Base-by-base conservation (phyloP, 768 basidiomycete genomes). In the Russula sp. region DNA sequence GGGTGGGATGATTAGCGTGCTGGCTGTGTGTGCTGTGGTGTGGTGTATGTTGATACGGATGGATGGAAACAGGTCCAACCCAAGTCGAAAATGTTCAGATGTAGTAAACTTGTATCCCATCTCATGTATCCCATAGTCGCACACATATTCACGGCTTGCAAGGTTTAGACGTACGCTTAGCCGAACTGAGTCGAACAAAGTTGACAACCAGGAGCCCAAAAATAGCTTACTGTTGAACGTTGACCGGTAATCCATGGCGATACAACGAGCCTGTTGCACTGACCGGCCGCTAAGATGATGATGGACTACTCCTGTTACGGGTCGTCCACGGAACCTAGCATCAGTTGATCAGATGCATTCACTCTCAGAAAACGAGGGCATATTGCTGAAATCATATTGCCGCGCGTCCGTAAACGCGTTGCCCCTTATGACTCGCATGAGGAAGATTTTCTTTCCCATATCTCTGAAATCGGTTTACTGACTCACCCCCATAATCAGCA, bases 151-250 rank as follows among this genome's bases (percentile, higher is more conserved):
- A 16, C 35, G 35, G 14, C 51, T 36, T 59, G 42, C 56, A 52
- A 45, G 50, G 35, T 47, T 46, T 36, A 46, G 56, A 47, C 35
- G 34, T 6, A 20, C 29, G 22, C 52, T 25, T 39, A 60, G 43
- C 50, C 51, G 58, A 53, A 29, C 36, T 59, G 50, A 39, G 50
- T 59, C 51, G 45, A 47, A 36, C 22, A 51, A 29, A 45, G 41
- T 7, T 53, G 51, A 36, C 43, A 18, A 59, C 41, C 5, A 49
- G 14, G 11, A 36, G 18, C 18, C 41, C 36, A 29, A 49, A 48
- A 49, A 48, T 18, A 29, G 56, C 34, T 45, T 36, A 18, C 56
- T 35, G 50, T 34, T 35, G 34, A 38, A 10, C 56, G 47, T 38
- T 41, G 36, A 55, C 42, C 54, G 54, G 42, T 34, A 42, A 32